Evolutionary conservation across 129 eudicot species (phyloP).

Genomic region (Flaveria trinervia): DNA sequence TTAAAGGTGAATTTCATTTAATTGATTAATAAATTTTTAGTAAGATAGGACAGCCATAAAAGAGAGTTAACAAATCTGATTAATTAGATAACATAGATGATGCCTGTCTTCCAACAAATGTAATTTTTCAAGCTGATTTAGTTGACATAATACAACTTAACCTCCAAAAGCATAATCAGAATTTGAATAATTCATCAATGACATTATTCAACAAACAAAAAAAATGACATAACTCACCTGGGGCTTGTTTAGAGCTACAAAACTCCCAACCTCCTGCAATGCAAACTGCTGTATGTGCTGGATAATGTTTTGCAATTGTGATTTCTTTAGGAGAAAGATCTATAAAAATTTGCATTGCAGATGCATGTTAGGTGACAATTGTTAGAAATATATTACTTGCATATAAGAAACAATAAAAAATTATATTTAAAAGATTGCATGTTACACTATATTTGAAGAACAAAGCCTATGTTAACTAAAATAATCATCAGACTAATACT

Average conservation of each 20-base stretch:
- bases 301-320: constrained; percentile 72
- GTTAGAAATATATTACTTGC: not conserved
- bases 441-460: not conserved
- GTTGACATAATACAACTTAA: constrained; percentile 17
- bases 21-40: not conserved
- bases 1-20: constrained; percentile 1
- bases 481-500: not conserved
- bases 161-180: constrained; percentile 6
- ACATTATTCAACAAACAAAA: not conserved
- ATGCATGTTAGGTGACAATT: constrained; percentile 24
- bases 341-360: constrained; percentile 32
- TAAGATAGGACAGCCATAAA: constrained; percentile 16
- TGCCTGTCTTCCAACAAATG: constrained; percentile 7
- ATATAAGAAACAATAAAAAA: not conserved
- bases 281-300: constrained; percentile 88
- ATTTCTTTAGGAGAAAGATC: constrained; percentile 85
- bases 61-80: constrained; percentile 17
- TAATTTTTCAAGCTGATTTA: constrained; percentile 3
- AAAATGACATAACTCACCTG: constrained; percentile 51
- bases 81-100: not conserved
- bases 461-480: not conserved
- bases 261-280: constrained; percentile 94
- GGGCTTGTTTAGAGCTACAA: constrained; percentile 79
- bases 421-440: not conserved
- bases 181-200: not conserved